Evolutionary conservation across 768 basidiomycete species (phyloP), one percentile per base, ranked within the genome.

Genomic region (Hypholoma sublateritium): DNA sequence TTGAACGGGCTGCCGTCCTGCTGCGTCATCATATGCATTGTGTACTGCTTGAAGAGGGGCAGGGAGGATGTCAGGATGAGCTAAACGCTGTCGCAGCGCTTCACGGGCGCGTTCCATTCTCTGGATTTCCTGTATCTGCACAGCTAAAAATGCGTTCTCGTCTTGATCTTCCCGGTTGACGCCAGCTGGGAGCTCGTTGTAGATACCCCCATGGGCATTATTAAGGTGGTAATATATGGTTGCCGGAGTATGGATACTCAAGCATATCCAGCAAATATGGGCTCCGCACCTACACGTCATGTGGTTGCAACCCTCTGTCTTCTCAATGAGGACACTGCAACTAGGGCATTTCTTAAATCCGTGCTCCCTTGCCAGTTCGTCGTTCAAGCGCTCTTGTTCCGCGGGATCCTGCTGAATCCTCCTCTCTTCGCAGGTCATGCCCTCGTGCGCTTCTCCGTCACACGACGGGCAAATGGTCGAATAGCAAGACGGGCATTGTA

Each of bases 201-300:
- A 52, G 13, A 64, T 57, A 9, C 59, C 59, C 17, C 61, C 64
- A 56, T 69, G 66, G 1, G 35, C 61, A 9, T 12, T 22, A 2
- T 50, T 50, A 77, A 83, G 75, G 45, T 82, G 81, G 0, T 8
- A 17, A 56, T 72, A 72, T 12, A 70, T 65, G 16, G 55, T 56
- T 4, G 13, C 19, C 21, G 36, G 25, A 14, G 42, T 28, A 51
- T 85, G 85, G 4, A 71, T 48, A 7, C 67, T 67, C 71, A 82
- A 67, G 55, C 86, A 87, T 7, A 68, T 67, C 86, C 82, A 84
- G 57, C 81, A 83, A 22, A 83, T 74, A 62, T 85, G 82, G 9
- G 74, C 74, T 3, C 77, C 76, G 61, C 83, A 84, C 52, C 55
- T 69, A 64, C 83, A 85, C 1, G 63, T 58, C 69, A 84, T 77